Conservation (phyloP, 495 filamentous ascomycete genomes). For the Trichoderma reesei region DNA sequence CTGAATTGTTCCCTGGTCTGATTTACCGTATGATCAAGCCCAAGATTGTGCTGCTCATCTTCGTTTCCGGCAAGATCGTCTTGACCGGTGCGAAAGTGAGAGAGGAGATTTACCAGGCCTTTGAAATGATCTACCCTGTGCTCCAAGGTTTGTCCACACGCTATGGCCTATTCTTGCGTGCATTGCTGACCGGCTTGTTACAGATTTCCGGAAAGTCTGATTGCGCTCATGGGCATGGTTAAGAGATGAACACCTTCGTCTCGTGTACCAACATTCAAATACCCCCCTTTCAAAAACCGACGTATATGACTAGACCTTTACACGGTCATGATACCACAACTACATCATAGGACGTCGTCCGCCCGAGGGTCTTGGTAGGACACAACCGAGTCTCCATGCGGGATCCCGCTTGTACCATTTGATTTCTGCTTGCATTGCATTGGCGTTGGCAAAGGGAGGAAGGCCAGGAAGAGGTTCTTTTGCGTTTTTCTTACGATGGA, state of each 20-base stretch:
- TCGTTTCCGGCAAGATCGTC: constrained; percentile 98
- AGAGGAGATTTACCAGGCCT: constrained; percentile 97
- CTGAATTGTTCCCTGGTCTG: constrained; percentile 95
- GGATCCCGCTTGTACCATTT: constrained; percentile 20
- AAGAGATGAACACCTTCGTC: constrained; percentile 22
- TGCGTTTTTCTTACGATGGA: constrained; percentile 9
- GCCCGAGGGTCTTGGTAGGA: background rate
- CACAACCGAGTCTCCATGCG: background rate
- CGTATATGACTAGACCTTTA: constrained; percentile 47
- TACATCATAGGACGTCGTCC: constrained; percentile 8
- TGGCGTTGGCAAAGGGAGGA: constrained; percentile 37
- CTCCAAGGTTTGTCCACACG: constrained; percentile 58
- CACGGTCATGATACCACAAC: constrained; percentile 42
- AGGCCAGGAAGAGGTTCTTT: constrained; percentile 15
- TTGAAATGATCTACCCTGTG: constrained; percentile 98
- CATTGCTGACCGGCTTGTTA: constrained; percentile 14
- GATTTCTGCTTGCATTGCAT: constrained; percentile 43
- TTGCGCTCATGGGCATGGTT: constrained; percentile 16
- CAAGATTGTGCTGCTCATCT: constrained; percentile 97
- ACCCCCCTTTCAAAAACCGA: constrained; percentile 4
- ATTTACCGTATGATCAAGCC: constrained; percentile 99
- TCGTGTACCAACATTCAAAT: constrained; percentile 15
- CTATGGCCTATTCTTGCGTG: background rate
- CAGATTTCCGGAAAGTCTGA: constrained; percentile 44
- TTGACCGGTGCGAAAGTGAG: constrained; percentile 96